A percentile compares a stretch with the other conserved stretches of the same genome.
phyloP scores from a whole-genome alignment of 2,329 filamentous ascomycete genomes.

The Alternaria hordeiaustralica region DNA sequence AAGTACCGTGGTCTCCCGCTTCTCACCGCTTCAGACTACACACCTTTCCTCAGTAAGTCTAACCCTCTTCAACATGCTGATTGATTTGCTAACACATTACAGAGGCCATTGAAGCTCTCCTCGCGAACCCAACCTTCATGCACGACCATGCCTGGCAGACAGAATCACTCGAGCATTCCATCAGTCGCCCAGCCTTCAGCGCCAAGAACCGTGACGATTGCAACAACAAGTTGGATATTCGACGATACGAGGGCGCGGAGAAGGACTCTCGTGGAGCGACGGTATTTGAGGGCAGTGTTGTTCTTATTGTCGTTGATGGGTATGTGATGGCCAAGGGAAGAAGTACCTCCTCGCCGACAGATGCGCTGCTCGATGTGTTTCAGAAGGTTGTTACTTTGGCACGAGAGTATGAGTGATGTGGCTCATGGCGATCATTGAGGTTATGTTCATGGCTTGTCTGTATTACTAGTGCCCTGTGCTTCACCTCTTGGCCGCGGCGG shows the following conservation, averaged over 20 bases:
- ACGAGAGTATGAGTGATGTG: neutral
- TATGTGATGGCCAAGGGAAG: neutral
- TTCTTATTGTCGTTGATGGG: neutral
- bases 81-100: too few species aligned
- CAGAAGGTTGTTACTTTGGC: neutral
- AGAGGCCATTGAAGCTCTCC: neutral
- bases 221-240: neutral
- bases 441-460: accelerated
- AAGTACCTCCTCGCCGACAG: neutral
- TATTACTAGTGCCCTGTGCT: neutral
- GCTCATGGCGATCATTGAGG: neutral
- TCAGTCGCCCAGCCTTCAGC: neutral
- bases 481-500: neutral
- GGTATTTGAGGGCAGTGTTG: neutral
- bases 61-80: neutral
- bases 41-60: neutral
- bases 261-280: neutral
- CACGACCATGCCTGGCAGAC: neutral
- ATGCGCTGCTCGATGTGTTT: neutral
- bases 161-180: neutral
- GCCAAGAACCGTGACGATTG: neutral
- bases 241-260: neutral
- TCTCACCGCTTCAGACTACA: neutral
- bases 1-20: neutral
- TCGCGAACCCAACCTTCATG: neutral